Base-by-base conservation (phyloP, 192 early-diverging fungal species). In the Obelidium mucronatum region DNA sequence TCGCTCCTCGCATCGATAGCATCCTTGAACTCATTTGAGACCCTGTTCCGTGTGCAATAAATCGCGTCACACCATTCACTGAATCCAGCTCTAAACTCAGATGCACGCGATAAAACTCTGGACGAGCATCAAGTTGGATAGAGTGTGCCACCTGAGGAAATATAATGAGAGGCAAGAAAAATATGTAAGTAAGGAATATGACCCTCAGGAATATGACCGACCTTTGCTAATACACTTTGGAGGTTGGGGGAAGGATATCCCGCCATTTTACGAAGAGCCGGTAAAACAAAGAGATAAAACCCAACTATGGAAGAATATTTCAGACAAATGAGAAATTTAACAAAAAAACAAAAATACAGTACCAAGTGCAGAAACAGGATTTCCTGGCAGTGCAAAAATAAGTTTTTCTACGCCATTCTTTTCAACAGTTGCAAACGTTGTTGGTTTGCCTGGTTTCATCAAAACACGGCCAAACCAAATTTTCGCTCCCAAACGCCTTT, bases 361-460 rank as follows among this genome's bases (percentile, higher is more conserved):
- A 83, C 82, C 81, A 37, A 81, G 79, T 0, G 94, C 93, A 42
- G 97, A 99, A 0, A 94, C 95, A 2, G 97, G 97, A 78, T 99
- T 99, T 2, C 97, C 97, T 0, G 97, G 96, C 66, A 99, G 78
- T 15, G 89, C 91, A 88, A 97, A 99, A 15, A 97, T 73, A 36
- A 96, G 83, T 44, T 90, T 68, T 74, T 54, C 77, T 40, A 62
- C 77, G 6, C 75, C 79, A 3, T 64, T n/a, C 34, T 79, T 37
- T 31, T 65, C 24, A 22, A 95, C 72, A 1, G 93, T 93, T 0
- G 94, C 96, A 87, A 99, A 99, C 6, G 95, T 97, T 0, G 95
- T 97, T 8, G 97, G 97, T 85, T 97, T 97, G 15, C 93, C 94
- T 34, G 97, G 97, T 76, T 97, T 97, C 90, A 99, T 91, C 40